Base-by-base conservation (phyloP, 495 filamentous ascomycete species). In the Penicillium antarcticum region DNA sequence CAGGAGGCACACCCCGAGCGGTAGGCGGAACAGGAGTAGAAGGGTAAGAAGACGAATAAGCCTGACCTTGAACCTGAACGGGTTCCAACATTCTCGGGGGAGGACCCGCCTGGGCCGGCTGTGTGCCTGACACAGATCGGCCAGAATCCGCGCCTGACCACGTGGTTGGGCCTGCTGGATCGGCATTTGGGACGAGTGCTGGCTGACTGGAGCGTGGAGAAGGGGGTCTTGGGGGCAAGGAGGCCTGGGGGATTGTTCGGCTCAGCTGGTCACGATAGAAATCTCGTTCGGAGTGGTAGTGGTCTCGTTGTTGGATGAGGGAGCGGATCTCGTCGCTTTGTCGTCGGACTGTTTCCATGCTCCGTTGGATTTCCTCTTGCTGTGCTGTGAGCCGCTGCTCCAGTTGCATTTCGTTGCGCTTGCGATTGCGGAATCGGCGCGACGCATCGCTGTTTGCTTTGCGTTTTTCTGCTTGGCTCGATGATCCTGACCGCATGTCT, bases 361-460 rank as follows among this genome's bases (percentile, higher is more conserved):
- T 79, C 52, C 84, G 76, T 51, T 84, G 83, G 29, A 87, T 69
- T 48, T 73, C 72, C 0, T 73, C 75, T 58, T 86, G 80, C 51
- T 83, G 75, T 24, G 85, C 82, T 0, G 48, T 56, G 11, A 75
- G 62, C 33, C 79, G 85, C 39, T 80, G 78, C 32, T 83, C 80
- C 24, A 86, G 83, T 60, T 91, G 86, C 57, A 81, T 79, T 68
- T 97, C 92, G 60, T 90, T 91, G 60, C 94, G 87, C 67, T 97
- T 97, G 45, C 92, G 80, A 62, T 88, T 84, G 47, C 94, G 85
- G 60, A 97, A 97, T 36, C 94, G 76, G 50, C 91, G 85, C 35
- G 91, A 96, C 7, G 94, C 94, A 38, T 89, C 89, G 43, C 95
- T 95, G 65, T 98, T 98, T 35, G 91, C 86, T 71, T 90, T 89